phyloP scores from a whole-genome alignment of 768 basidiomycete genomes.

The Xerocomellus chrysenteron region DNA sequence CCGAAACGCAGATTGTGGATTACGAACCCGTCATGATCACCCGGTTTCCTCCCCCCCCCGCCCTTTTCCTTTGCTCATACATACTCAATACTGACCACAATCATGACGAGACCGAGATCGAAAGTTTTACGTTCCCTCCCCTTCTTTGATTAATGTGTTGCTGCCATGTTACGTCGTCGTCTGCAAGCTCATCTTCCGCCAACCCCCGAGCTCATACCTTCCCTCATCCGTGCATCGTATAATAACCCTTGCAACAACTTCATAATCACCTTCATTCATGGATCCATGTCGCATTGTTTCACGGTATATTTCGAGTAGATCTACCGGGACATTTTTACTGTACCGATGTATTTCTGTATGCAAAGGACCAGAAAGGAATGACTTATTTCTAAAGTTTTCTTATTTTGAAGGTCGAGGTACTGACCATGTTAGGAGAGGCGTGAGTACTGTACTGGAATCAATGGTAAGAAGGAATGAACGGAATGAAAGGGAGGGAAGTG shows the following conservation, averaged over 20 bases:
- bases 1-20: constrained; percentile 76
- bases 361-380: constrained; percentile 37
- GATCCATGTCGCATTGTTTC: constrained; percentile 35
- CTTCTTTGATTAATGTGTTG: constrained; percentile 15
- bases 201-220: neutral
- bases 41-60: neutral
- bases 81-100: constrained; percentile 24
- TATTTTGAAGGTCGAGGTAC: neutral
- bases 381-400: constrained; percentile 31
- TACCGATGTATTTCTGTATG: constrained; percentile 37
- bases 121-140: constrained; percentile 2
- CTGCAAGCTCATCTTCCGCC: constrained; percentile 9
- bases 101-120: constrained; percentile 10
- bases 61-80: constrained; percentile 9
- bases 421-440: neutral
- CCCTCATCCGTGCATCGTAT: constrained; percentile 21
- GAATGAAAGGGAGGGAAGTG: neutral
- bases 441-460: constrained; percentile 1
- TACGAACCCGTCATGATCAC: constrained; percentile 56
- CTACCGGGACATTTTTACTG: constrained; percentile 31
- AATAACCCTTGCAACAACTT: constrained; percentile 26
- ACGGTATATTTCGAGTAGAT: constrained; percentile 38
- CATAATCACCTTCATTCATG: constrained; percentile 28
- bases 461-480: neutral
- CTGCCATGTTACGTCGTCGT: constrained; percentile 14